Conservation (phyloP, 805 yeast species). For the Wickerhamiella bombiphila region DNA sequence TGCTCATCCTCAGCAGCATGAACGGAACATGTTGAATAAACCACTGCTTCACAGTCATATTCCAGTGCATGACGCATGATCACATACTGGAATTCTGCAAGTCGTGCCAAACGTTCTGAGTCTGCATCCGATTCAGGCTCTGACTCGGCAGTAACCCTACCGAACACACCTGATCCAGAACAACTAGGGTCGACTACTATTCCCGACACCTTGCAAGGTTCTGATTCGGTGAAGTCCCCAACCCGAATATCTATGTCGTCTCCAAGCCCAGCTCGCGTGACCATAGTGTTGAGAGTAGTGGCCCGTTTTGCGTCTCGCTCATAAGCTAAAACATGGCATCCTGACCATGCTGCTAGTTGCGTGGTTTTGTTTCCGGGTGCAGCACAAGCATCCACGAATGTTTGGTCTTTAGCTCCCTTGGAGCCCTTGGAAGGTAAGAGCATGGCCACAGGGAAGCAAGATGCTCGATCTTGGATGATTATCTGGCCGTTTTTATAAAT, state of each 20-base stretch:
- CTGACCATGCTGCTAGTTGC: constrained; percentile 60
- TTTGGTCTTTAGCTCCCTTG: background rate
- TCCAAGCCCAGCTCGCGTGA: constrained; percentile 56
- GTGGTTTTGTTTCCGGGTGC: constrained; percentile 99
- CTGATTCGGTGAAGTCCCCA: constrained; percentile 47
- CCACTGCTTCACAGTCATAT: constrained; percentile 59
- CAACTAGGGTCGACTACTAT: constrained; percentile 92
- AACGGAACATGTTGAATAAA: constrained; percentile 90
- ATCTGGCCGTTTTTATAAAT: constrained; percentile 62
- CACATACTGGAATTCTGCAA: constrained; percentile 75
- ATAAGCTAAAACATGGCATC: constrained; percentile 43
- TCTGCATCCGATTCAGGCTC: constrained; percentile 25
- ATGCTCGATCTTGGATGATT: constrained; percentile 90
- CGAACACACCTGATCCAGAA: constrained; percentile 95
- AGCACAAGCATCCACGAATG: constrained; percentile 81
- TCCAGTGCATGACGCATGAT: constrained; percentile 76
- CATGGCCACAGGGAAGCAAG: constrained; percentile 89
- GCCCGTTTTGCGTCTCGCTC: constrained; percentile 73
- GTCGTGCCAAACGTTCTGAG: constrained; percentile 45
- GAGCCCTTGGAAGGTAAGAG: constrained; percentile 44
- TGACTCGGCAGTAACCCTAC: constrained; percentile 50
- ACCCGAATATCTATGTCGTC: constrained; percentile 30
- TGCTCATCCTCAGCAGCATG: constrained; percentile 90
- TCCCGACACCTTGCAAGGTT: constrained; percentile 58
- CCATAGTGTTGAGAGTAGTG: constrained; percentile 58